Evolutionary conservation across 805 yeast species (phyloP).

Genomic region (Saturnispora besseyi): DNA sequence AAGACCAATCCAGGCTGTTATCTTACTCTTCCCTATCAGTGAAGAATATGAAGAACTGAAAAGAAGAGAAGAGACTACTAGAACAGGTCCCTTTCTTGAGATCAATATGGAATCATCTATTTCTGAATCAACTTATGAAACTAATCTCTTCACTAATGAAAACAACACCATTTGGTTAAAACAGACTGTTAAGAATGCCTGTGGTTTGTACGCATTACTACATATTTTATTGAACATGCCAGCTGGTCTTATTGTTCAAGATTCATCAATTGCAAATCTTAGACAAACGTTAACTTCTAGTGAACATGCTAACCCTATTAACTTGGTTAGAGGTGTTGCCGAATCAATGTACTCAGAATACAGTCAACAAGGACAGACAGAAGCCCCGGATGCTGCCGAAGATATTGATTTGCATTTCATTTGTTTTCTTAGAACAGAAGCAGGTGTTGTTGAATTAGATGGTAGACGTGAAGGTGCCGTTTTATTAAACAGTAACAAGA

Average conservation of each 20-base stretch:
- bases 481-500: constrained; percentile 30
- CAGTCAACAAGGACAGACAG: constrained; percentile 53
- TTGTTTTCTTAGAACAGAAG: constrained; percentile 48
- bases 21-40: constrained; percentile 79
- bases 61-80: constrained; percentile 18
- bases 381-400: constrained; percentile 50
- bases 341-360: constrained; percentile 32
- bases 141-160: constrained; percentile 3
- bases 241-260: constrained; percentile 33
- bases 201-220: constrained; percentile 84
- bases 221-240: constrained; percentile 48
- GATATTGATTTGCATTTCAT: constrained; percentile 68
- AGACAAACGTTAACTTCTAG: constrained; percentile 17
- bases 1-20: constrained; percentile 64
- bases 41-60: constrained; percentile 47
- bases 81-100: constrained; percentile 5
- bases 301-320: constrained; percentile 14
- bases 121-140: neutral
- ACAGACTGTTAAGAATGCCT: constrained; percentile 80
- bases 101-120: neutral
- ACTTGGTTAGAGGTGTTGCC: constrained; percentile 22
- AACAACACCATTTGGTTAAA: constrained; percentile 59
- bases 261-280: constrained; percentile 24
- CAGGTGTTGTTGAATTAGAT: constrained; percentile 72
- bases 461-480: constrained; percentile 79